Percentiles rank a stretch among this genome's conserved stretches.
Conservation (phyloP, 1,284 basidiomycete species). For the Leccinum olivaceoglutinosum region DNA sequence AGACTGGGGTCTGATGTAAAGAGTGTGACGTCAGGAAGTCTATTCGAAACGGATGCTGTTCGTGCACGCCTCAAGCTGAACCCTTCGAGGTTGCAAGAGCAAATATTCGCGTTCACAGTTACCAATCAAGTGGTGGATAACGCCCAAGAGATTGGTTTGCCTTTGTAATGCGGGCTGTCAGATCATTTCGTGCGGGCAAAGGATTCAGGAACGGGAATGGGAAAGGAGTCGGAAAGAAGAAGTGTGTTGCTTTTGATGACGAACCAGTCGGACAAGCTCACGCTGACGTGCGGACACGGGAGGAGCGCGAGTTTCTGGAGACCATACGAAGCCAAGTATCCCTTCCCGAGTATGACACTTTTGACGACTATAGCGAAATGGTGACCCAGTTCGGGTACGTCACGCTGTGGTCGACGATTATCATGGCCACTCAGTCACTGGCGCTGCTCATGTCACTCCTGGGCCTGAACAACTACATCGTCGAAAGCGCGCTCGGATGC, state of each 20-base stretch:
- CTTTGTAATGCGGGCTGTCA: constrained; percentile 70
- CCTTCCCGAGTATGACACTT: constrained; percentile 60
- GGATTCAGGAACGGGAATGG: constrained; percentile 25
- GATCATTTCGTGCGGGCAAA: constrained; percentile 43
- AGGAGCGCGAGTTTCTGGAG: constrained; percentile 72
- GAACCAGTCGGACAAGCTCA: constrained; percentile 37
- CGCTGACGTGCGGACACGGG: constrained; percentile 49
- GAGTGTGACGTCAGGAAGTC: constrained; percentile 25
- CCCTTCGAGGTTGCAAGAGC: constrained; percentile 72
- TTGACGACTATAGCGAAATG: constrained; percentile 45
- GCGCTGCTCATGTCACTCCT: constrained; percentile 54
- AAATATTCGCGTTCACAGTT: constrained; percentile 93
- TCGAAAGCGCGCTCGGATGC: constrained; percentile 82
- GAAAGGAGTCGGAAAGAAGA: constrained; percentile 43
- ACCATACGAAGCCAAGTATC: constrained; percentile 73
- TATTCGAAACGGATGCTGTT: constrained; percentile 45
- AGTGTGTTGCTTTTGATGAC: constrained; percentile 66
- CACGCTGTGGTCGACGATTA: no score
- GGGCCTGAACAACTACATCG: constrained; percentile 80
- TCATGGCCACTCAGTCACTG: no score
- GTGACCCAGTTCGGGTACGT: no score
- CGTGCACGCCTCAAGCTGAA: constrained; percentile 56
- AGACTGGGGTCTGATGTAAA: constrained; percentile 41
- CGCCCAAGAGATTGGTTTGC: constrained; percentile 81
- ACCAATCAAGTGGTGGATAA: constrained; percentile 87